A percentile compares a stretch with the other conserved stretches of the same genome.
Evolutionary conservation across 2,329 filamentous ascomycete species (phyloP).

Genomic region (Emmonsia crescens): DNA sequence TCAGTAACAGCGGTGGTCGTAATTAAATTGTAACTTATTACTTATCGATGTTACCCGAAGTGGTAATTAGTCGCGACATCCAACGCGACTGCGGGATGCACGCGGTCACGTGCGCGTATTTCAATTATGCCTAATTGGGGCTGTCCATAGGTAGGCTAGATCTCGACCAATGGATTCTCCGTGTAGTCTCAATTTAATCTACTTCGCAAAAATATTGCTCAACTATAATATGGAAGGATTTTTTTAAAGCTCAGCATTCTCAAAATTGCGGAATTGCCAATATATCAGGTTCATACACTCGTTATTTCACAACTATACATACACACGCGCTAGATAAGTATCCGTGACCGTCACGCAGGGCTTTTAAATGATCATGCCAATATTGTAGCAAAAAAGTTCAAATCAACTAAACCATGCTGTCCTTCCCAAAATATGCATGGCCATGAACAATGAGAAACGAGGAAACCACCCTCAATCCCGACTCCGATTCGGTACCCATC

Average conservation of each 20-base stretch:
- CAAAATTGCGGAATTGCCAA: background rate
- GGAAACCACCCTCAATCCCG: constrained; percentile 38
- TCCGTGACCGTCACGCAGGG: background rate
- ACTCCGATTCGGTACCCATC: constrained; percentile 78
- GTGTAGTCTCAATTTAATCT: background rate
- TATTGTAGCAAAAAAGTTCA: background rate
- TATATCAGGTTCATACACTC: background rate
- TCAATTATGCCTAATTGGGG: constrained; percentile 2
- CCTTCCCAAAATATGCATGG: background rate
- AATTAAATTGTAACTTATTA: background rate
- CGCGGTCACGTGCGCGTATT: constrained; percentile 5
- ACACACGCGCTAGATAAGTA: background rate
- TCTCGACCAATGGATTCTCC: too few relatives aligned
- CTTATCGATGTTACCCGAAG: background rate
- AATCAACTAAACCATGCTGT: background rate
- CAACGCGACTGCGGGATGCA: background rate
- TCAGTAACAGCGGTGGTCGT: background rate
- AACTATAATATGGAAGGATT: too few relatives aligned
- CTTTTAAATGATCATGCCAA: constrained; percentile 10
- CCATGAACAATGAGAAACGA: background rate
- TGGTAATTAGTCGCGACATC: background rate
- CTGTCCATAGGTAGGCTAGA: too few relatives aligned
- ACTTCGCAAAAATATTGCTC: background rate
- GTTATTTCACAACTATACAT: background rate
- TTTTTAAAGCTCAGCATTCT: background rate